Base-by-base conservation (phyloP, 805 yeast species). In the Candida qinlingensis region DNA sequence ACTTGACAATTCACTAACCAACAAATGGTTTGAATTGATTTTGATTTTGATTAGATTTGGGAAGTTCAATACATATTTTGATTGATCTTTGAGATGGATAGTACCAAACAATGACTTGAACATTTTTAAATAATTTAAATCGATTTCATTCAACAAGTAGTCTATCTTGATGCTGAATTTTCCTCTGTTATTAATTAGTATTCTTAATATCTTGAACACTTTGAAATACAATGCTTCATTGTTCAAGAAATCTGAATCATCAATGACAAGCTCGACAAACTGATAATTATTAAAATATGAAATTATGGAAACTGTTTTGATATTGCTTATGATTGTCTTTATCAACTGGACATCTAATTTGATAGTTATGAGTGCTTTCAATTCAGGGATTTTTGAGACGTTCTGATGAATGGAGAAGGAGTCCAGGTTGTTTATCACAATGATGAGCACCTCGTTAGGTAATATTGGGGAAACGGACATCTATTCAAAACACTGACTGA, bases 1-100 rank as follows among this genome's bases (percentile, higher is more conserved):
- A 7, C 19, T 26, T 8, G 41, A 7, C 6, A 43, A 36, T n/a
- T 43, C 46, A 13, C 33, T 42, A 4, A 57, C 31, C 9, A 58
- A 44, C 6, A 60, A 38, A 46, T 58, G 61, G 35, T 60, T 60
- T 2, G 54, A 60, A 29, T 56, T 58, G 27, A 56, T 48, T 28
- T 57, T 52, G 3, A 58, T 37, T 11, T 47, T 46, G 7, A 7
- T 41, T 30, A 60, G 11, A 19, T 58, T 54, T 6, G 45, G 45
- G 39, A 54, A 53, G 8, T 28, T 28, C 9, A 45, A 30, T 5
- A 13, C 7, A 26, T 45, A 29, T 31, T 35, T 39, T 11, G 35
- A 19, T 31, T 26, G 36, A 44, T 47, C 34, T 12, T 40, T 34
- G 19, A 19, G 34, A 8, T 31, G 34, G 11, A 46, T 42, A 4